phyloP scores from a whole-genome alignment of 2,329 filamentous ascomycete genomes.

The Scytalidium lignicola region DNA sequence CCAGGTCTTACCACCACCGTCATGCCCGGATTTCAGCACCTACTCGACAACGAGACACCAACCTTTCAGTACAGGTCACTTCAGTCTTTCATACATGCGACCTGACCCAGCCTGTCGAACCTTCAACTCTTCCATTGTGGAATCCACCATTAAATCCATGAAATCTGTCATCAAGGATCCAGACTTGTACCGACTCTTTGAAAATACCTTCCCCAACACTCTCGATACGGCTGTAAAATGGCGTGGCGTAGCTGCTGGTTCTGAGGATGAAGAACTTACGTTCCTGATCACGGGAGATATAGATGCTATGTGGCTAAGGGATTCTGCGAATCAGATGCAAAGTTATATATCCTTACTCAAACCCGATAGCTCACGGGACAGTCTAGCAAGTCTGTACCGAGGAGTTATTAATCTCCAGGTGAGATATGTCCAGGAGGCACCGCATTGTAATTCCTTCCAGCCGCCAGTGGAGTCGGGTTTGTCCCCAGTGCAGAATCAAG shows the following conservation, averaged over 20 bases:
- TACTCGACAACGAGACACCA: constrained; percentile 57
- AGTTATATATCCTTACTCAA: constrained; percentile 60
- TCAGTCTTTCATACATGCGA: constrained; percentile 75
- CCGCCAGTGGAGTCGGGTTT: constrained; percentile 73
- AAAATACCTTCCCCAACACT: constrained; percentile 70
- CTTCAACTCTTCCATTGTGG: constrained; percentile 71
- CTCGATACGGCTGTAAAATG: constrained; percentile 68
- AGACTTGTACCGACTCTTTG: constrained; percentile 65
- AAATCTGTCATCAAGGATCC: constrained; percentile 67
- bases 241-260: constrained; percentile 54
- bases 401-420: constrained; percentile 69
- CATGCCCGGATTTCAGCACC: constrained; percentile 60
- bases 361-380: constrained; percentile 46
- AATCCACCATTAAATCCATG: constrained; percentile 68
- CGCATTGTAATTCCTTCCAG: constrained; percentile 90
- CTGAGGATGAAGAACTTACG: constrained; percentile 57
- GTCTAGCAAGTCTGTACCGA: constrained; percentile 62
- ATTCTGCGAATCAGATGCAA: constrained; percentile 73
- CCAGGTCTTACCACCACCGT: constrained; percentile 5
- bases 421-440: constrained; percentile 60
- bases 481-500: constrained; percentile 49
- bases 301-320: constrained; percentile 86
- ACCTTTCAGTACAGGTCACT: constrained; percentile 71
- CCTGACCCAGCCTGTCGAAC: constrained; percentile 73
- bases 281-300: constrained; percentile 56